Conservation (phyloP, 306 rosid species). For the Psophocarpus tetragonolobus region DNA sequence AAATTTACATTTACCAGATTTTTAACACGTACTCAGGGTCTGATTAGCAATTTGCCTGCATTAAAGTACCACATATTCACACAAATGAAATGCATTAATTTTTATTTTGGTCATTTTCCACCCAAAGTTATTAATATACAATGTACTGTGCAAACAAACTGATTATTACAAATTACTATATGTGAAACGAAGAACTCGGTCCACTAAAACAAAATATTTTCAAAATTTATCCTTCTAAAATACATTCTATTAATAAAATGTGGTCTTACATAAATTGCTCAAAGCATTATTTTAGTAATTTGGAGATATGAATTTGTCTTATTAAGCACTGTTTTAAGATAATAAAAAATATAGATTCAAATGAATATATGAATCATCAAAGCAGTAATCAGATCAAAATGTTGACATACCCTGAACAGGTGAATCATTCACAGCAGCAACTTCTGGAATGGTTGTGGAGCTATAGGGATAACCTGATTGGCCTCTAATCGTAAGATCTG, state of each 20-base stretch:
- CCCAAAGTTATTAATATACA: background rate
- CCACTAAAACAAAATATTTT: background rate
- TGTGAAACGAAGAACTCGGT: background rate
- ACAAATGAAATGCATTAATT: background rate
- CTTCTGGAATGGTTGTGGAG: conserved; percentile 37
- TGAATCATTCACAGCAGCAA: conserved; percentile 41
- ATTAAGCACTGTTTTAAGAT: background rate
- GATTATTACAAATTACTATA: background rate
- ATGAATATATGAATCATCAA: conserved; percentile 15
- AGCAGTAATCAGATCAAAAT: conserved; percentile 18
- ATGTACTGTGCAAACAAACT: background rate
- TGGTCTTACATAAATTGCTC: background rate
- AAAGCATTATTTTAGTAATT: background rate
- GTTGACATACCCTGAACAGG: conserved; percentile 46
- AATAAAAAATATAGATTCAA: conserved; percentile 21
- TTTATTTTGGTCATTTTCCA: background rate
- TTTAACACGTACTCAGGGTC: no score
- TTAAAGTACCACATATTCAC: background rate
- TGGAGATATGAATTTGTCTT: background rate
- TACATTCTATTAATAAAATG: background rate
- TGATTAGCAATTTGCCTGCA: no score
- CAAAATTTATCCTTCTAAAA: background rate
- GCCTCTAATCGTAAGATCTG: conserved; percentile 46
- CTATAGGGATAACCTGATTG: conserved; percentile 31
- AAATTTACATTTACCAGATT: no score